These are phyloP conservation scores for Castanea mollissima DNA, from an alignment of 306 rosid genomes.

Conservation along the genomic window DNA sequence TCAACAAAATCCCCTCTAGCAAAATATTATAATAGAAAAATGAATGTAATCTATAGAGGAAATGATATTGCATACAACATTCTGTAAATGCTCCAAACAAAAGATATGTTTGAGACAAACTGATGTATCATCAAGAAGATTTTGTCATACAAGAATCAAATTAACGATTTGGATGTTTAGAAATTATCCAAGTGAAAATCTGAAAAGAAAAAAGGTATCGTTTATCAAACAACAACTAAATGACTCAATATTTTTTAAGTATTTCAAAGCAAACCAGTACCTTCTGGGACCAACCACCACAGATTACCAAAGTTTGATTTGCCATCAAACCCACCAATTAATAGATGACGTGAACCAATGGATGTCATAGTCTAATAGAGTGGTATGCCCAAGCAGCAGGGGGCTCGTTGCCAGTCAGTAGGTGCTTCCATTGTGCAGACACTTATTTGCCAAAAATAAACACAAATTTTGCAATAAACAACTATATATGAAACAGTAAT, in stretches of 20 bases:
- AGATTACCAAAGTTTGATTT: conserved; percentile 82
- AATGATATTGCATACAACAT: neutral
- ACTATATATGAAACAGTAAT: conserved; percentile 5
- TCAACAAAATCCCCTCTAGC: neutral
- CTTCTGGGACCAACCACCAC: conserved; percentile 98
- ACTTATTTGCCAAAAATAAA: conserved; percentile 38
- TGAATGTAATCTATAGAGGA: neutral
- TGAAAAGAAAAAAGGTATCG: neutral
- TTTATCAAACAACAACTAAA: neutral
- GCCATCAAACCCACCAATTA: conserved; percentile 96
- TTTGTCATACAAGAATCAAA: neutral
- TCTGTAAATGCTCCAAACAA: neutral
- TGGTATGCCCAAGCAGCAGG: conserved; percentile 98
- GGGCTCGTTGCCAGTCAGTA: conserved; percentile 72
- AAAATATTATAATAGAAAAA: neutral
- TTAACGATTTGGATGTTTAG: neutral
- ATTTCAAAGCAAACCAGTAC: conserved; percentile 38
- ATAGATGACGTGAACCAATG: conserved; percentile 68
- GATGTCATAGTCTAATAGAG: conserved; percentile 44
- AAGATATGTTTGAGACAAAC: neutral
- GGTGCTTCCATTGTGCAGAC: conserved; percentile 94
- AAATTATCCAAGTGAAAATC: neutral
- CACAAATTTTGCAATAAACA: neutral
- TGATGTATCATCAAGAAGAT: neutral
- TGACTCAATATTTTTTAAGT: neutral